Evolutionary conservation across 2,329 filamentous ascomycete species (phyloP), one percentile per base, ranked within the genome.

Genomic region (Sarocladium brachiariae): DNA sequence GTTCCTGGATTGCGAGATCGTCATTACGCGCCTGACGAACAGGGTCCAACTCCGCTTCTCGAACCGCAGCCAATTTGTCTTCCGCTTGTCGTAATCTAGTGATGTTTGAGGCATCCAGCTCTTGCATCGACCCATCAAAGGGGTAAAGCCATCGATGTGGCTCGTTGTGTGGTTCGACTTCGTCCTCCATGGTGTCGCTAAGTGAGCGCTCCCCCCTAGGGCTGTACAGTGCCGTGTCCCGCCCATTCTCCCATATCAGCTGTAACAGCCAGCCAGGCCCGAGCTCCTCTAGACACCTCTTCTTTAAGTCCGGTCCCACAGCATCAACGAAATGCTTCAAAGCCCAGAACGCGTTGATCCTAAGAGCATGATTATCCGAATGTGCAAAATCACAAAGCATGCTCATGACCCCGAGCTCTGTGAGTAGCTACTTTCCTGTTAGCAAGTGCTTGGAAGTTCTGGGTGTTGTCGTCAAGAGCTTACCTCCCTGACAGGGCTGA

Each of bases 401-500:
- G 54, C 81, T 82, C 57, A 96, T 76, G 1, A 93, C 80, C 6
- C 88, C 88, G 4, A 79, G 79, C 46, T 87, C 81, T 6, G 87
- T 76, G 30, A 96, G 81, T 38, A 83, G 75, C 83, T 92, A 57
- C n/a, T 10, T 8, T 19, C 30, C 21, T 25, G 33, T 51, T 16
- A 39, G 41, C 16, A 38, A 9, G 13, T n/a, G 37, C 14, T 11
- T 13, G 24, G 13, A 9, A 30, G 27, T 4, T 14, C 38, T 13
- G 34, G 9, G 27, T 6, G 7, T 19, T 9, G 10, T 13, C 16
- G 21, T 39, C 21, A 5, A 25, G 33, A 16, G 73, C 84, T 72
- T 65, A 92, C 89, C 64, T 89, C 83, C 65, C 89, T 84, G 81
- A 96, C 90, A 1, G 93, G 91, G 62, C 91, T 96, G 59, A 95